phyloP scores from a whole-genome alignment of 2,329 filamentous ascomycete genomes.

The Davidsoniella neocaledoniae region DNA sequence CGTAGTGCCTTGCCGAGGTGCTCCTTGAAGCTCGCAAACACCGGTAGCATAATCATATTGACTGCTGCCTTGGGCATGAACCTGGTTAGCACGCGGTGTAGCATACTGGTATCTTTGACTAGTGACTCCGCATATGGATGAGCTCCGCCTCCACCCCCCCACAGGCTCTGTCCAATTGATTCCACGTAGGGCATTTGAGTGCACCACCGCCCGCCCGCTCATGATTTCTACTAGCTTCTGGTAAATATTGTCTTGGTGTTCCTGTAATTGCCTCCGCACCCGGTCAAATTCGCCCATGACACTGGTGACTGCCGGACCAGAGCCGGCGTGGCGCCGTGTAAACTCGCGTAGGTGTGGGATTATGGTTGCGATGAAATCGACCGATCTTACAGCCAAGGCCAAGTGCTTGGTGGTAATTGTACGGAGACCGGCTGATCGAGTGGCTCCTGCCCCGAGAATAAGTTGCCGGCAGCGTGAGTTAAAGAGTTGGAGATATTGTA shows the following conservation, averaged over 20 bases:
- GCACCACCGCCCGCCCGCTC: constrained; percentile 56
- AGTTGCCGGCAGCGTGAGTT: constrained; percentile 94
- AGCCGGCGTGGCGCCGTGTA: constrained; percentile 55
- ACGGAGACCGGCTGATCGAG: constrained; percentile 70
- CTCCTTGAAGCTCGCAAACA: constrained; percentile 67
- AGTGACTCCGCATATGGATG: constrained; percentile 75
- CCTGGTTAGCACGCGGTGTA: constrained; percentile 70
- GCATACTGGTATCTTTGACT: constrained; percentile 66
- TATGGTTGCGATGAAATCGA: constrained; percentile 73
- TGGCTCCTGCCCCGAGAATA: constrained; percentile 87
- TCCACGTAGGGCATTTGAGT: constrained; percentile 57
- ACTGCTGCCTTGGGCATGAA: constrained; percentile 65
- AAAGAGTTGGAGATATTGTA: constrained; percentile 82
- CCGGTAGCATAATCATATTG: constrained; percentile 67
- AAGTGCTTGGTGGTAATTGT: constrained; percentile 96
- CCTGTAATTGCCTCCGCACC: constrained; percentile 64
- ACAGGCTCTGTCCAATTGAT: constrained; percentile 46
- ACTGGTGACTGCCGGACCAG: constrained; percentile 30
- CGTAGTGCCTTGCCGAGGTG: constrained; percentile 59
- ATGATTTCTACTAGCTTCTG: constrained; percentile 91
- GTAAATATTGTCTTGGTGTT: constrained; percentile 80
- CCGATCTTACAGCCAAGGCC: constrained; percentile 73
- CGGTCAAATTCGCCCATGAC: constrained; percentile 79
- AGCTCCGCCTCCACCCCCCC: background rate
- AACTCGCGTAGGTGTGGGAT: constrained; percentile 87